Conservation (phyloP, 306 rosid genomes). For the Carpinus viminea region DNA sequence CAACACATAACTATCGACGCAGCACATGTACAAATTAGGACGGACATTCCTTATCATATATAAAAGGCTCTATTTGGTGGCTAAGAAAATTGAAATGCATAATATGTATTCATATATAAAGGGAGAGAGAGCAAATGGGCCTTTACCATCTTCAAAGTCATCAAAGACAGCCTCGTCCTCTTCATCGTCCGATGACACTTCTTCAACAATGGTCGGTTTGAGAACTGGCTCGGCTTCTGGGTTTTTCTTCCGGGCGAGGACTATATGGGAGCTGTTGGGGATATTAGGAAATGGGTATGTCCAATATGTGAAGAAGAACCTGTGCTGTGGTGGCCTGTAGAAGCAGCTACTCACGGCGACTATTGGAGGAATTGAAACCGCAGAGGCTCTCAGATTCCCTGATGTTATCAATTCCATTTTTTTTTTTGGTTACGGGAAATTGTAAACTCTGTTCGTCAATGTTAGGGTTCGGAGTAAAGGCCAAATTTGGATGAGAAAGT, state of each 20-base stretch:
- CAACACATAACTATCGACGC: background rate
- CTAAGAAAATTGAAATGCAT: background rate
- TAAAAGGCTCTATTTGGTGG: background rate
- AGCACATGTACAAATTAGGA: background rate
- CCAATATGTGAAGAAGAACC: constrained; percentile 18
- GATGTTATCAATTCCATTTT: constrained; percentile 39
- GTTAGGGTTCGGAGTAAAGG: background rate
- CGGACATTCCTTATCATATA: background rate
- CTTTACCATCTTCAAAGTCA: constrained; percentile 40
- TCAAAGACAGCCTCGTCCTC: constrained; percentile 33
- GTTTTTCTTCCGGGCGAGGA: constrained; percentile 43
- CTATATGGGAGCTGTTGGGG: constrained; percentile 24
- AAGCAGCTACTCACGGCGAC: constrained; percentile 16
- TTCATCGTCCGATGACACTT: constrained; percentile 55
- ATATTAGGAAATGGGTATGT: constrained; percentile 28
- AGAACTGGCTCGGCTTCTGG: constrained; percentile 58
- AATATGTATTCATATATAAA: background rate
- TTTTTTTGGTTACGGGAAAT: constrained; percentile 12
- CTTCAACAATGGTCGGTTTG: constrained; percentile 53
- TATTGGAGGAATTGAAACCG: constrained; percentile 25
- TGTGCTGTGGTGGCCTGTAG: constrained; percentile 17
- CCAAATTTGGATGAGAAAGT: too few relatives aligned
- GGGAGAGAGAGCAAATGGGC: background rate
- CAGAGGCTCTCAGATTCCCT: constrained; percentile 27
- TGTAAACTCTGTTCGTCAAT: background rate